Percentiles rank a stretch among this genome's conserved stretches.
phyloP scores from a whole-genome alignment of 2,329 filamentous ascomycete genomes.

The Macrophomina pseudophaseolina region DNA sequence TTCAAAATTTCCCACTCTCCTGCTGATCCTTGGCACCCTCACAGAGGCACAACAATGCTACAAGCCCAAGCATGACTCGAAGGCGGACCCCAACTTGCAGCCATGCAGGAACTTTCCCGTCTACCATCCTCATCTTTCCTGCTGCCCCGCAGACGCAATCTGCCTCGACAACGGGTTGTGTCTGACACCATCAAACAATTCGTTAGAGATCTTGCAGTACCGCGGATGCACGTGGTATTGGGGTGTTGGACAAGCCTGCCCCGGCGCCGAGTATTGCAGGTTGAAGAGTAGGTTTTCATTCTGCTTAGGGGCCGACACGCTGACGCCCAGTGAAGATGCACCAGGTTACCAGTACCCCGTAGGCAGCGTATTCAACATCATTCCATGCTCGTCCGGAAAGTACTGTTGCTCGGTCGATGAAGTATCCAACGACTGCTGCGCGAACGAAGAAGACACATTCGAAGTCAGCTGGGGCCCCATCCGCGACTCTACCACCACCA shows the following conservation, averaged over 20 bases:
- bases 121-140: neutral
- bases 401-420: neutral
- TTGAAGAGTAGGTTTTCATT: neutral
- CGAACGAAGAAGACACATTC: neutral
- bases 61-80: neutral
- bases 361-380: constrained; percentile 1
- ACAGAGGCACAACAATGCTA: neutral
- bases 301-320: no score
- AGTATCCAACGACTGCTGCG: neutral
- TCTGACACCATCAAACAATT: neutral
- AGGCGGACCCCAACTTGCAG: neutral
- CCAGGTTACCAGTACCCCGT: neutral
- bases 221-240: neutral
- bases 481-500: neutral
- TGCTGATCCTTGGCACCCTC: neutral
- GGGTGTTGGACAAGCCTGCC: neutral
- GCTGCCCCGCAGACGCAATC: neutral
- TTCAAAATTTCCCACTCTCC: no score
- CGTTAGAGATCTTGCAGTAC: neutral
- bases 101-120: neutral
- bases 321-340: neutral
- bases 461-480: constrained; percentile 4
- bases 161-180: constrained; percentile 2
- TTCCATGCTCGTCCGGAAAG: neutral
- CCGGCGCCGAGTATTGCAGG: constrained; percentile 5